Base-by-base conservation (phyloP, 768 basidiomycete genomes). In the Boletus fagicola region DNA sequence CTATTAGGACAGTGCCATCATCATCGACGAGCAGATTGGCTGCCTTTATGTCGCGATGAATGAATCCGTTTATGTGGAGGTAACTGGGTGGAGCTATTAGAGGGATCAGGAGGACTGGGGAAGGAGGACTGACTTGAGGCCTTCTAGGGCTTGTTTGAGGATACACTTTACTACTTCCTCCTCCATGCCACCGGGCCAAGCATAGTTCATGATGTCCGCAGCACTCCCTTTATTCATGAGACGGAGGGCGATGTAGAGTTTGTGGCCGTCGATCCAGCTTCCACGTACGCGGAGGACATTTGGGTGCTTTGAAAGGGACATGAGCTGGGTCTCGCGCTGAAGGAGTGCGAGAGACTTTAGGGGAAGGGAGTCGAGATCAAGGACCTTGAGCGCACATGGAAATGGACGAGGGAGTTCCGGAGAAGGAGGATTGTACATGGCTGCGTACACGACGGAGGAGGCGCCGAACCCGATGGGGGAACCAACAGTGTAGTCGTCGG, bases 31-130 rank as follows among this genome's bases (percentile, higher is more conserved):
- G 86, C 11, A 98, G 79, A 68, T 98, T 98, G 13, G 92, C 95
- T 4, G 93, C 92, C 74, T 98, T 98, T 65, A 98, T 72, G 67
- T 98, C 95, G 28, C 95, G 84, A 68, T 98, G 92, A n/a, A 93
- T 89, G 69, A 92, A 90, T 0, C 90, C 91, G 59, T 94, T 95
- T 53, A 83, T 79, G 65, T 95, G 92, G n/a, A 94, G 80, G 62
- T 94, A 93, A 62, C 89, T 92, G 24, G 35, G 45, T 16, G 54
- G 44, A 11, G 35, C 13, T 54, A 44, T 62, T n/a, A 59, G 54
- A 42, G 13, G 49, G 52, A 43, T 20, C 2, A 33, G 36, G 46
- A 9, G 13, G 15, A 4, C 4, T 8, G 11, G 38, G 45, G 40
- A 47, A 33, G 55, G 51, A 58, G 38, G n/a, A 76, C 84, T 62